A percentile compares a stretch with the other conserved stretches of the same genome.
Conservation (phyloP, 2,329 filamentous ascomycete species). For the Arachnopeziza araneosa region DNA sequence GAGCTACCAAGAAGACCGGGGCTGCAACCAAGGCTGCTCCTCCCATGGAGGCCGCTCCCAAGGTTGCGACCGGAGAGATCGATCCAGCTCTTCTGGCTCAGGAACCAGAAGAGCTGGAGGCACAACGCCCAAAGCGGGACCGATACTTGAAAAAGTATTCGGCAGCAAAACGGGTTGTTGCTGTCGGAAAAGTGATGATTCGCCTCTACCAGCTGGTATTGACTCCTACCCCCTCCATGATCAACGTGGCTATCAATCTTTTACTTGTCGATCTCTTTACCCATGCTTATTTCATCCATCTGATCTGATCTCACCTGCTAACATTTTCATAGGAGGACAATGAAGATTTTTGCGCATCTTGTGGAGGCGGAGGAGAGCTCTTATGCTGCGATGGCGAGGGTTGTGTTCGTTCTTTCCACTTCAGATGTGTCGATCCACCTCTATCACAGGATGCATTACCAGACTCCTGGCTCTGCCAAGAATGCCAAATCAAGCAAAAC, state of each 20-base stretch:
- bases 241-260: not conserved
- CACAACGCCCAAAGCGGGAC: no score
- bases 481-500: slow-evolving; percentile 50
- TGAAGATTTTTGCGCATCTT: slow-evolving; percentile 85
- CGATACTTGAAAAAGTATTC: no score
- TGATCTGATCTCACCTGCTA: slow-evolving; percentile 11
- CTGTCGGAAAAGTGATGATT: no score
- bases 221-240: no score
- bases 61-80: no score
- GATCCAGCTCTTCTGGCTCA: no score
- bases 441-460: slow-evolving; percentile 50
- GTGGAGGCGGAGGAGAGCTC: slow-evolving; percentile 75
- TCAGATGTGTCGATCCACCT: slow-evolving; percentile 79
- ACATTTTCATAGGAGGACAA: slow-evolving; percentile 57
- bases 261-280: not conserved
- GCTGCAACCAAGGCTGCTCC: no score
- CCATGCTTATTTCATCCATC: not conserved
- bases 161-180: no score
- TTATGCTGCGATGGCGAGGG: slow-evolving; percentile 95
- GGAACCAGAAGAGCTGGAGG: no score
- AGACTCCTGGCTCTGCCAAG: slow-evolving; percentile 81
- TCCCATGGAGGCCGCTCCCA: not conserved
- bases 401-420: slow-evolving; percentile 86
- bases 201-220: no score
- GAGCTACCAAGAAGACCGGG: not conserved